Evolutionary conservation across 148 eudicot genomes (phyloP), one percentile per base, ranked within the genome.

Genomic region (Euryodendron excelsum): DNA sequence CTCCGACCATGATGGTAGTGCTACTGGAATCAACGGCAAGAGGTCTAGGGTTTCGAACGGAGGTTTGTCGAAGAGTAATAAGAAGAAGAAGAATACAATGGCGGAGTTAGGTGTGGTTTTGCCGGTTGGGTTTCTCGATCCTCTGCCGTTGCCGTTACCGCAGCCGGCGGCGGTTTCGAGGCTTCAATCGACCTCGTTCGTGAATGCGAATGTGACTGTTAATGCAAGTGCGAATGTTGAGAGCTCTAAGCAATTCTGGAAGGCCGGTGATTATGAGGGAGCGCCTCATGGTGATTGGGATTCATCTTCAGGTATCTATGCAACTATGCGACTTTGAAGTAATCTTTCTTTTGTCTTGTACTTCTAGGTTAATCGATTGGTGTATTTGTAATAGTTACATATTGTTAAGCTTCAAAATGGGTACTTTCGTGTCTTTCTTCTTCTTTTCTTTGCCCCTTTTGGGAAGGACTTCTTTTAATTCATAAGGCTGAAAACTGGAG

Each of bases 181-280:
- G 18, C 3, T 52, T 64, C 39, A 53, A 11, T 55, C 69, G 28
- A 47, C 68, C 37, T 3, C 75, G 71, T 50, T 34, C 14, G 30
- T 10, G 69, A 5, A 15, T 28, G 36, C 3, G 18, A 23, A 8
- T 45, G 36, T 27, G 60, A 47, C 15, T 9, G 60, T 18, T 6
- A 61, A 34, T 39, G 30, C 65, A 5, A 14, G 34, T 44, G 28
- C 64, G 27, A 61, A 27, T 27, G 64, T 67, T 11, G 41, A 7
- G 63, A 48, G 81, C 0, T 84, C 80, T 69, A 95, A 90, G 86
- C 96, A 93, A 86, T 93, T 95, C 73, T 95, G 97, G 98, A 95
- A 93, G 80, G 98, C 98, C 0, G 98, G 97, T 13, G 96, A 91
- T 65, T 95, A 83, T 39, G 98, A 91, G 12, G 96, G 81, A 10